Base-by-base conservation (phyloP, 805 yeast genomes). In the Hanseniaspora jakobsenii region DNA sequence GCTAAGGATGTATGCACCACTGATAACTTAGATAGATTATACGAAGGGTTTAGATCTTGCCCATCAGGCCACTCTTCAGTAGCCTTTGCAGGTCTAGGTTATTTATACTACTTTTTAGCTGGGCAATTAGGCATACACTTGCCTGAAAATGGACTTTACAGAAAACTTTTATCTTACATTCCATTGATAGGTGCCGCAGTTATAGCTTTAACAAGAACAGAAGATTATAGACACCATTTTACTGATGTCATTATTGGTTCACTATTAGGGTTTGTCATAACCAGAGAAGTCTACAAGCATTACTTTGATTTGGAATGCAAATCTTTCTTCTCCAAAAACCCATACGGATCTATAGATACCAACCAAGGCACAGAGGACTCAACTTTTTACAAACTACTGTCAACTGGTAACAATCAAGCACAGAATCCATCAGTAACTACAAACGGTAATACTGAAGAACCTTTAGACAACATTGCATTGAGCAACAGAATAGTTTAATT, bases 171-270 rank as follows among this genome's bases (percentile, higher is more conserved):
- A 2, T 63, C 77, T 1, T 55, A 64, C 8, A 45, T 70, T n/a
- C 91, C 91, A 2, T 55, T 71, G 1, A 53, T 84, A 4, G 70
- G 81, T 6, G 95, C 97, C 0, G 55, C 72, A 1, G 68, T 78
- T 50, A 77, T 89, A 52, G 97, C 96, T 0, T 61, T 83, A 36
- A 76, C 91, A 31, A 72, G 98, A 54, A 83, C 95, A 1, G 80
- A 81, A 54, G 98, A 89, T 62, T 87, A 87, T 62, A 71, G 96
- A 58, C 98, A 89, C 57, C 97, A 89, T 62, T 85, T 83, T 56
- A 66, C 82, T 14, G 98, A 89, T 60, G 80, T 91, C 1, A 53
- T 81, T 1, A 55, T 79, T 13, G 98, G 98, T 3, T 66, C 81
- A 23, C 14, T 66, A 1, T 56, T 89, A 2, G 98, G 98, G 1